phyloP scores from a whole-genome alignment of 805 yeast species.

The Yarrowia divulgata region DNA sequence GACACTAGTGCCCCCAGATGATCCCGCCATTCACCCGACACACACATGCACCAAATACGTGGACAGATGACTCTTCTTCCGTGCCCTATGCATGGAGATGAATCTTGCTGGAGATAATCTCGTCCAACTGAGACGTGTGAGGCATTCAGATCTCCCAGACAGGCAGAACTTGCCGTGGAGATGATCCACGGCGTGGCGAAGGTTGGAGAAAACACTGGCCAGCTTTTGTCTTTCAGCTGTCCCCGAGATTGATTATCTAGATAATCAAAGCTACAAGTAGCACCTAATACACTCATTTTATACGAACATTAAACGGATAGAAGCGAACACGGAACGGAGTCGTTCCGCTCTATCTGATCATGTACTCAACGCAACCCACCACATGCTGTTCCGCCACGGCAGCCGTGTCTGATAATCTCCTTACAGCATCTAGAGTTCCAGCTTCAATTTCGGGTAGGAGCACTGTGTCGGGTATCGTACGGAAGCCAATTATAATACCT shows the following conservation, averaged over 20 bases:
- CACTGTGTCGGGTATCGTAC: too few relatives aligned
- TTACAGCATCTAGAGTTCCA: conserved; percentile 18
- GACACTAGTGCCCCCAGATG: too few relatives aligned
- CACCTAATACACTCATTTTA: background rate
- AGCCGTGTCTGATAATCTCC: conserved; percentile 6
- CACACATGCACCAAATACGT: background rate
- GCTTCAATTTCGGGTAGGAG: background rate
- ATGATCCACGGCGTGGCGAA: background rate
- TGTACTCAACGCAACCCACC: background rate
- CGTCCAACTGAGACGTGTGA: background rate
- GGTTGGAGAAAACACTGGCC: background rate
- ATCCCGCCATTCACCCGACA: too few relatives aligned
- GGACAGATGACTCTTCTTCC: background rate
- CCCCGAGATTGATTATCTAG: background rate
- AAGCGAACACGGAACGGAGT: too few relatives aligned
- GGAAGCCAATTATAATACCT: background rate
- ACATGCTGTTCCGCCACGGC: background rate
- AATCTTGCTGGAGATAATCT: conserved; percentile 11
- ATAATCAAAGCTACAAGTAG: conserved; percentile 5
- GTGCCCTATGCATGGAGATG: background rate
- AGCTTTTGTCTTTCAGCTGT: background rate
- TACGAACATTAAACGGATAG: background rate
- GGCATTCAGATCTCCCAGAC: too few relatives aligned
- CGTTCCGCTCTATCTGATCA: background rate
- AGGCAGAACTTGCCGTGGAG: background rate